Conservation (phyloP, 1,284 basidiomycete species). For the Moesziomyces globuligerus region DNA sequence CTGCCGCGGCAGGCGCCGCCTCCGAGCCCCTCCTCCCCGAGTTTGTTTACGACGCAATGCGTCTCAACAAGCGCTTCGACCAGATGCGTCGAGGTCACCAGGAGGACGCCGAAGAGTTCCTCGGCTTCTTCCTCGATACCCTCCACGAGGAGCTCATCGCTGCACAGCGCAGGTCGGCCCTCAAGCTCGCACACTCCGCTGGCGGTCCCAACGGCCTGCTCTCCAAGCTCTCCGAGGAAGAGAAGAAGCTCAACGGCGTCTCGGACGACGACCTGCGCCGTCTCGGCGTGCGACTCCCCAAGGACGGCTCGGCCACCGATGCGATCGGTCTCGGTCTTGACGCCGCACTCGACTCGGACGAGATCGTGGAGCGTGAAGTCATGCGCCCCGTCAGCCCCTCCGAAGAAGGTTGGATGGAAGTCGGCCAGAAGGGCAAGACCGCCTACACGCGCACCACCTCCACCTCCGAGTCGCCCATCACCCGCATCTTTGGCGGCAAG, state of each 20-base stretch:
- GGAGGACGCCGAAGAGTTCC: conserved; percentile 97
- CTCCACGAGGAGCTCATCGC: conserved; percentile 89
- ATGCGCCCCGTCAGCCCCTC: conserved; percentile 58
- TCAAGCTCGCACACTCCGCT: conserved; percentile 65
- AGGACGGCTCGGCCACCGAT: conserved; percentile 15
- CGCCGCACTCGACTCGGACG: conserved; percentile 66
- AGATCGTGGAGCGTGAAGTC: conserved; percentile 71
- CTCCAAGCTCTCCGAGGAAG: conserved; percentile 37
- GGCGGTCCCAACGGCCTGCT: conserved; percentile 35
- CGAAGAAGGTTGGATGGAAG: conserved; percentile 80
- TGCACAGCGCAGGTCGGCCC: conserved; percentile 70
- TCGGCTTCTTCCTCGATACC: conserved; percentile 96
- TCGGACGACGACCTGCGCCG: conserved; percentile 36
- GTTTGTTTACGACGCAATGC: conserved; percentile 94
- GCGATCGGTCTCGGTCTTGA: conserved; percentile 21
- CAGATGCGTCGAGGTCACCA: conserved; percentile 93
- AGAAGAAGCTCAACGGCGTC: conserved; percentile 46
- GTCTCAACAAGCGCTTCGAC: conserved; percentile 92
- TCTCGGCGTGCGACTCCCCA: conserved; percentile 28
- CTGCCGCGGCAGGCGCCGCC: conserved; percentile 5
- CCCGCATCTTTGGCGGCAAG: conserved; percentile 91
- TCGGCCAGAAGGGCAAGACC: conserved; percentile 86
- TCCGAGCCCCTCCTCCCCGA: conserved; percentile 81
- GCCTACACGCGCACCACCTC: conserved; percentile 84
- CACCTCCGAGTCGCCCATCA: conserved; percentile 84